Percentiles rank a stretch among this genome's conserved stretches.
Evolutionary conservation across 768 basidiomycete species (phyloP).

Genomic region (Calocera viscosa): DNA sequence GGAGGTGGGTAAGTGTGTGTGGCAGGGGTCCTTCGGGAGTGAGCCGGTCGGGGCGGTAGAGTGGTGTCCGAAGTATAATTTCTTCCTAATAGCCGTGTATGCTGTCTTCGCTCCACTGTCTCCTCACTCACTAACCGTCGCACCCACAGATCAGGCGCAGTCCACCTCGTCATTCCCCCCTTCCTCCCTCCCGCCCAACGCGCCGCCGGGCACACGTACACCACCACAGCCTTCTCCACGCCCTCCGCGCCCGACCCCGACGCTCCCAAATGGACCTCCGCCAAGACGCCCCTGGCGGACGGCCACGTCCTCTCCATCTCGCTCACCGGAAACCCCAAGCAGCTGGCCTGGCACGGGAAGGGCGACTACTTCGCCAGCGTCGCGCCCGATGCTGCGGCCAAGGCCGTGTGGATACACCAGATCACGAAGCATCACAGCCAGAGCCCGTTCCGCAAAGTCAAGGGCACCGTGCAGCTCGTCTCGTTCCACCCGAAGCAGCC

Average conservation of each 20-base stretch:
- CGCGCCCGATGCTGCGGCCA: slow-evolving; percentile 52
- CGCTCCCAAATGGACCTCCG: slow-evolving; percentile 36
- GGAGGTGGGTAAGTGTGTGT: slow-evolving; percentile 75
- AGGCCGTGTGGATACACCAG: slow-evolving; percentile 93
- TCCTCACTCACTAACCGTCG: background rate
- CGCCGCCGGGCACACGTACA: slow-evolving; percentile 44
- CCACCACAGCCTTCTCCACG: slow-evolving; percentile 52
- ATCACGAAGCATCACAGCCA: slow-evolving; percentile 87
- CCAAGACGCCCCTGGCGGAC: background rate
- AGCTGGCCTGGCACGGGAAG: slow-evolving; percentile 82
- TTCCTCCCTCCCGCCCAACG: slow-evolving; percentile 50
- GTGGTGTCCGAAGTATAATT: slow-evolving; percentile 80
- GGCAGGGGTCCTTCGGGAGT: slow-evolving; percentile 67
- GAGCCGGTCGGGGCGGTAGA: slow-evolving; percentile 68
- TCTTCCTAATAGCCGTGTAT: slow-evolving; percentile 69
- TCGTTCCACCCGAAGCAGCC: slow-evolving; percentile 91
- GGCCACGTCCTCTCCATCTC: background rate
- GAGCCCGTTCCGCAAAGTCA: slow-evolving; percentile 92
- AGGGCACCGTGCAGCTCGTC: slow-evolving; percentile 79
- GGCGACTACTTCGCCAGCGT: slow-evolving; percentile 95
- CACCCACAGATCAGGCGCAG: slow-evolving; percentile 53
- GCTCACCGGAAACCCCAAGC: slow-evolving; percentile 36
- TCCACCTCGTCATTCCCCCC: slow-evolving; percentile 73
- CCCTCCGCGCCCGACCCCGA: slow-evolving; percentile 41
- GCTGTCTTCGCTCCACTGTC: slow-evolving; percentile 22